Conservation (phyloP, 257 asterid genomes). For the Eucommia ulmoides region DNA sequence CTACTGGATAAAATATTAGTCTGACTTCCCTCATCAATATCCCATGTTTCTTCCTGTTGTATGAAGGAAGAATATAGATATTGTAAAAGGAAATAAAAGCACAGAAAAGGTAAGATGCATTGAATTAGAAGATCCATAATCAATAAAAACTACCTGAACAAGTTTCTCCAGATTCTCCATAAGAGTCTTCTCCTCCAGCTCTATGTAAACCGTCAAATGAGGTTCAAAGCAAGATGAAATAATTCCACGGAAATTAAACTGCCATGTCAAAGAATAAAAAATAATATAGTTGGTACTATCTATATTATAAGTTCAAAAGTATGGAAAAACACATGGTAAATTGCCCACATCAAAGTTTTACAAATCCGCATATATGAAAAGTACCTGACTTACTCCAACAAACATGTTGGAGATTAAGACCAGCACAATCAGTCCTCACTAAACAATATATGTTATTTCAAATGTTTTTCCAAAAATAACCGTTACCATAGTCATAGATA, state of each 20-base stretch:
- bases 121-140: conserved; percentile 2
- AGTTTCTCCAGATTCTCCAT: conserved; percentile 96
- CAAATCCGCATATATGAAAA: too few species aligned
- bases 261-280: conserved; percentile 26
- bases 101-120: conserved; percentile 6
- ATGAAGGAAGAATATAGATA: conserved; percentile 11
- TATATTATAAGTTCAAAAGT: too few species aligned
- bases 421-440: background rate
- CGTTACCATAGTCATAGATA: too few species aligned
- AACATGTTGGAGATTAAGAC: background rate
- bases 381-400: too few species aligned
- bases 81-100: conserved; percentile 14
- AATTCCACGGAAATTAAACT: conserved; percentile 96
- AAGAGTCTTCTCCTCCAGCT: conserved; percentile 94
- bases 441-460: background rate
- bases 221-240: conserved; percentile 97
- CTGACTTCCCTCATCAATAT: conserved; percentile 92
- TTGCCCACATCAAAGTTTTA: too few species aligned
- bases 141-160: conserved; percentile 54
- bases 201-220: conserved; percentile 78
- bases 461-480: background rate
- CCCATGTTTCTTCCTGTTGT: conserved; percentile 95
- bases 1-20: conserved; percentile 90
- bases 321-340: too few species aligned
- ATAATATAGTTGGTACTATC: too few species aligned